Percentiles rank a stretch among this genome's conserved stretches.
These are phyloP conservation scores for Cutaneotrichosporon curvatum DNA, from an alignment of 1,284 basidiomycete species.

Conservation along the genomic window DNA sequence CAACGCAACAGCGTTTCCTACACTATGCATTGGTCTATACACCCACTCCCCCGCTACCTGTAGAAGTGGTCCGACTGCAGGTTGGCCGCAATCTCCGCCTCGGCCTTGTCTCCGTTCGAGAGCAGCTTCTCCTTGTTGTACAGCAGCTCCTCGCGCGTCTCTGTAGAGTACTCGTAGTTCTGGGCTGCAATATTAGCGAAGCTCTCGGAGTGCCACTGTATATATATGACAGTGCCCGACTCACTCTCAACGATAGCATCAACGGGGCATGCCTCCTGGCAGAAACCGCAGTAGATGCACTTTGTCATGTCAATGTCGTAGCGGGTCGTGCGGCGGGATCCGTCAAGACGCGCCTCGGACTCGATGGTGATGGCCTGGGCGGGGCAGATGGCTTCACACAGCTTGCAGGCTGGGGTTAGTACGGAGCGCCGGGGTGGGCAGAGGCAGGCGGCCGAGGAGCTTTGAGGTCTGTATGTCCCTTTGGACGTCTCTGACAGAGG, in stretches of 20 bases:
- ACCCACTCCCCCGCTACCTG: not conserved
- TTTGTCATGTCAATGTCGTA: conserved; percentile 92
- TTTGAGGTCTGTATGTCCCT: too few species aligned
- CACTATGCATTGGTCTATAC: not conserved
- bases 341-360: conserved; percentile 90
- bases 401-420: conserved; percentile 72
- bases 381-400: conserved; percentile 98
- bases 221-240: conserved; percentile 35
- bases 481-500: too few species aligned
- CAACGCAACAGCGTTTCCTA: too few species aligned
- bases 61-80: conserved; percentile 56
- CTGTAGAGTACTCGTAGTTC: conserved; percentile 93
- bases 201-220: too few species aligned
- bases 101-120: conserved; percentile 89
- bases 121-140: conserved; percentile 98
- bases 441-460: too few species aligned
- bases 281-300: conserved; percentile 98
- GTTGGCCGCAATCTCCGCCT: conserved; percentile 94
- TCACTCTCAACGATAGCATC: conserved; percentile 98
- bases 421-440: too few species aligned
- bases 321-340: conserved; percentile 92
- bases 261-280: conserved; percentile 98
- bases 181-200: too few species aligned
- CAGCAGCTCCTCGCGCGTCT: conserved; percentile 94
- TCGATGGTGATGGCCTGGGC: conserved; percentile 99